Percentiles rank a stretch among this genome's conserved stretches.
Conservation (phyloP, 2,329 filamentous ascomycete genomes). For the Ceratocystis albifundus region DNA sequence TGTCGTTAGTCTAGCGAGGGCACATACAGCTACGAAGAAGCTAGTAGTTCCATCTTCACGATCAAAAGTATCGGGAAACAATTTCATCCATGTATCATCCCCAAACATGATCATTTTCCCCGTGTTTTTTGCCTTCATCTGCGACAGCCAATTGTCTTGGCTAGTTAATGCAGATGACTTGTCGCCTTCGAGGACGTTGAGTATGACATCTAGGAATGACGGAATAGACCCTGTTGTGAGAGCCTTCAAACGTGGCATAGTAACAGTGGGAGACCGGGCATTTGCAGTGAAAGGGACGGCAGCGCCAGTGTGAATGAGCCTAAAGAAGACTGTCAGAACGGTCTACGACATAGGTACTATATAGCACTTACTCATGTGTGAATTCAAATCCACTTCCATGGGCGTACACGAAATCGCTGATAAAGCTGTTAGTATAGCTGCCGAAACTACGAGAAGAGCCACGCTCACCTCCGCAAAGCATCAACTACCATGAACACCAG, state of each 20-base stretch:
- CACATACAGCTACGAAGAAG: constrained; percentile 89
- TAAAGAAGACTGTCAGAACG: constrained; percentile 31
- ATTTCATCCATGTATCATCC: constrained; percentile 95
- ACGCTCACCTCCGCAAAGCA: constrained; percentile 66
- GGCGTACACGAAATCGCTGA: constrained; percentile 84
- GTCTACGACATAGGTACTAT: background rate
- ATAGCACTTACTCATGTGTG: constrained; percentile 62
- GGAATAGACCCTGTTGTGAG: constrained; percentile 97
- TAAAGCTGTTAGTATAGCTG: constrained; percentile 24
- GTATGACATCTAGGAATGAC: constrained; percentile 89
- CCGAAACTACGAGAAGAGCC: background rate
- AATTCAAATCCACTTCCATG: constrained; percentile 70
- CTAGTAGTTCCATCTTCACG: constrained; percentile 87
- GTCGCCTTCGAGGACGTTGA: constrained; percentile 93
- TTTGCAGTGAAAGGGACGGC: constrained; percentile 92
- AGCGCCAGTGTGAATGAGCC: constrained; percentile 68
- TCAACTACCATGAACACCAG: constrained; percentile 97
- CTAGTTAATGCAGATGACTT: constrained; percentile 74
- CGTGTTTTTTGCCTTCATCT: constrained; percentile 61
- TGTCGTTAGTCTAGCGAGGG: background rate
- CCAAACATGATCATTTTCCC: constrained; percentile 89
- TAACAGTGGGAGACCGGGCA: constrained; percentile 93
- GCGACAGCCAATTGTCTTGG: constrained; percentile 93
- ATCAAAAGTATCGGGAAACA: constrained; percentile 82
- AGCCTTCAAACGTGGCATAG: constrained; percentile 94